Evolutionary conservation across 2,329 filamentous ascomycete species (phyloP).

Genomic region (Hymenoscyphus scutula): DNA sequence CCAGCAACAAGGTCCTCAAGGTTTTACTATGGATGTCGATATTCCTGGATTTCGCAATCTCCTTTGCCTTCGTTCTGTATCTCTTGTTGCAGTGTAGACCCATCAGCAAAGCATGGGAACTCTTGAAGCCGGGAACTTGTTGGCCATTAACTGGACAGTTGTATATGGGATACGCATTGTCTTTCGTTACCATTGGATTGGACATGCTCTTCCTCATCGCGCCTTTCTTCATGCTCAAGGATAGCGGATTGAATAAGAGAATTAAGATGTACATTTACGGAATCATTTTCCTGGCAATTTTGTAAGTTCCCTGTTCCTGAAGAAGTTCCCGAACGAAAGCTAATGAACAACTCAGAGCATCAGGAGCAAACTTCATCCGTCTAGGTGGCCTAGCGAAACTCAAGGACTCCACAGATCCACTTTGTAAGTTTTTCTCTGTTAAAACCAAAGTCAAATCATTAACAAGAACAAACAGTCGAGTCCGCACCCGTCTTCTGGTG

Average conservation of each 20-base stretch:
- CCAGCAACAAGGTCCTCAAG: constrained; percentile 16
- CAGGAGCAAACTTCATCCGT: constrained; percentile 28
- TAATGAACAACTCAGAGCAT: constrained; percentile 21
- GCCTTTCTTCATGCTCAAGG: constrained; percentile 80
- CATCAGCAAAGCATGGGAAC: constrained; percentile 21
- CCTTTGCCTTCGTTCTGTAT: constrained; percentile 18
- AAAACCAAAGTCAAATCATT: not conserved
- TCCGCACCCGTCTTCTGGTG: constrained; percentile 27
- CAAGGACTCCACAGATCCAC: constrained; percentile 20
- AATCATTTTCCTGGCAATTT: constrained; percentile 21
- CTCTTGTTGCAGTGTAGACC: constrained; percentile 23
- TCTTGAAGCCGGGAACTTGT: constrained; percentile 21
- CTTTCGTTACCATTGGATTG: constrained; percentile 20
- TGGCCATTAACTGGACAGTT: constrained; percentile 15
- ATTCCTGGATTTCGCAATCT: constrained; percentile 21
- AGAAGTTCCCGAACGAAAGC: not conserved
- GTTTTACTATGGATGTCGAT: constrained; percentile 21
- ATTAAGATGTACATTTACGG: constrained; percentile 26
- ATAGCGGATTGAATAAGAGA: constrained; percentile 7
- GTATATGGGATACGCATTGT: constrained; percentile 25
- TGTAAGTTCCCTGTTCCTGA: constrained; percentile 14
- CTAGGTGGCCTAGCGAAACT: constrained; percentile 23
- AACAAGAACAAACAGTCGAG: constrained; percentile 11
- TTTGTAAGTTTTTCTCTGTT: constrained; percentile 12
- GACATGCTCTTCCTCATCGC: constrained; percentile 64